Evolutionary conservation across 148 eudicot genomes (phyloP).

Genomic region (Mesembryanthemum crystallinum): DNA sequence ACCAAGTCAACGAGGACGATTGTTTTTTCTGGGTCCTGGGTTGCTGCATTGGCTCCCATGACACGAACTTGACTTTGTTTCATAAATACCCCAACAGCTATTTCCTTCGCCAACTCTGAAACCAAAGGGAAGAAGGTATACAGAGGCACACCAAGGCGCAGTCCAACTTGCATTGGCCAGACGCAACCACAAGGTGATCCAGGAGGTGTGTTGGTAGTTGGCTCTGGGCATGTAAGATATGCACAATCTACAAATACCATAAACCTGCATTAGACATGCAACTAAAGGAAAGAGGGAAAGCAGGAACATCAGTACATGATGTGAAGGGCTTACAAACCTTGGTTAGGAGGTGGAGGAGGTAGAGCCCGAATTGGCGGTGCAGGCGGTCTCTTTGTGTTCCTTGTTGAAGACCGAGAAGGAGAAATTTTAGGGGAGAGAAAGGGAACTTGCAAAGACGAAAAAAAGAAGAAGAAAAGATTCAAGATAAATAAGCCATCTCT

Average conservation of each 20-base stretch:
- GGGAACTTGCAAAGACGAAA: slow-evolving; percentile 51
- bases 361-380: slow-evolving; percentile 50
- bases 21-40: slow-evolving; percentile 62
- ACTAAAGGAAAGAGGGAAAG: slow-evolving; percentile 4
- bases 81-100: slow-evolving; percentile 61
- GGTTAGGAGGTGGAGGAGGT: slow-evolving; percentile 90
- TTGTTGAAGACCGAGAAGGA: slow-evolving; percentile 53
- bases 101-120: slow-evolving; percentile 65
- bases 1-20: slow-evolving; percentile 68
- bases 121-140: slow-evolving; percentile 83
- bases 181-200: slow-evolving; percentile 81
- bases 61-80: slow-evolving; percentile 79
- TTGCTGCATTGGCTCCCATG: slow-evolving; percentile 85
- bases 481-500: slow-evolving; percentile 25
- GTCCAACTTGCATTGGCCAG: slow-evolving; percentile 80
- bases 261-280: slow-evolving; percentile 8
- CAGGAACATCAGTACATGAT: background rate
- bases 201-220: slow-evolving; percentile 65
- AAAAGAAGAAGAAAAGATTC: slow-evolving; percentile 25
- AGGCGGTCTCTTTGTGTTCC: slow-evolving; percentile 41
- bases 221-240: slow-evolving; percentile 63
- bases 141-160: slow-evolving; percentile 62
- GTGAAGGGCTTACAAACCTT: slow-evolving; percentile 38
- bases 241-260: slow-evolving; percentile 56
- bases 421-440: slow-evolving; percentile 50